Evolutionary conservation across 2,329 filamentous ascomycete species (phyloP).

Genomic region (Teratosphaeriaceae sp.): DNA sequence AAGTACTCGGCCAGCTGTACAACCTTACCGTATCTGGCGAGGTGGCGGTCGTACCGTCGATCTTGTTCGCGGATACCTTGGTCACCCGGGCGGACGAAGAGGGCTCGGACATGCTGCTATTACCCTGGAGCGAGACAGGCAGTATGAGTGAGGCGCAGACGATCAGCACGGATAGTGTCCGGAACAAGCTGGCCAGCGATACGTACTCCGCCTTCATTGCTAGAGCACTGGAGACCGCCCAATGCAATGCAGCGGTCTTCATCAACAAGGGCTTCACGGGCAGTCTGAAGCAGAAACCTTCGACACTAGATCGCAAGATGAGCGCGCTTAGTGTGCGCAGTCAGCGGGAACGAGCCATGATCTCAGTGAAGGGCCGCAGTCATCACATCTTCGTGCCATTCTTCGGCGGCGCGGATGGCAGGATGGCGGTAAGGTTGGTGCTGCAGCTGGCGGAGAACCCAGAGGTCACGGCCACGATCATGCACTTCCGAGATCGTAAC

Average conservation of each 20-base stretch:
- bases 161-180: slow-evolving; percentile 45
- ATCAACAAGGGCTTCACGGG: slow-evolving; percentile 66
- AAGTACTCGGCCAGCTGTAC: slow-evolving; percentile 77
- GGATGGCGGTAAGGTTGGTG: slow-evolving; percentile 69
- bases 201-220: slow-evolving; percentile 70
- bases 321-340: slow-evolving; percentile 57
- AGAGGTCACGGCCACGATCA: slow-evolving; percentile 70
- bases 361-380: slow-evolving; percentile 57
- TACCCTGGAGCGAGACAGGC: slow-evolving; percentile 86
- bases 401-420: slow-evolving; percentile 77
- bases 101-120: slow-evolving; percentile 63
- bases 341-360: slow-evolving; percentile 48
- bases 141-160: slow-evolving; percentile 60
- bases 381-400: slow-evolving; percentile 86
- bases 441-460: slow-evolving; percentile 77
- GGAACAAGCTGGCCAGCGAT: slow-evolving; percentile 53
- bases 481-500: slow-evolving; percentile 36
- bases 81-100: slow-evolving; percentile 50
- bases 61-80: slow-evolving; percentile 72
- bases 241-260: slow-evolving; percentile 68
- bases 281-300: slow-evolving; percentile 26
- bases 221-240: slow-evolving; percentile 55
- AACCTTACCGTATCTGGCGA: slow-evolving; percentile 77
- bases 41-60: slow-evolving; percentile 70
- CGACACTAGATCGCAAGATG: slow-evolving; percentile 40